These are phyloP conservation scores for Globisporangium lucens DNA, from an alignment of 352 stramenopile genomes.

Conservation along the genomic window DNA sequence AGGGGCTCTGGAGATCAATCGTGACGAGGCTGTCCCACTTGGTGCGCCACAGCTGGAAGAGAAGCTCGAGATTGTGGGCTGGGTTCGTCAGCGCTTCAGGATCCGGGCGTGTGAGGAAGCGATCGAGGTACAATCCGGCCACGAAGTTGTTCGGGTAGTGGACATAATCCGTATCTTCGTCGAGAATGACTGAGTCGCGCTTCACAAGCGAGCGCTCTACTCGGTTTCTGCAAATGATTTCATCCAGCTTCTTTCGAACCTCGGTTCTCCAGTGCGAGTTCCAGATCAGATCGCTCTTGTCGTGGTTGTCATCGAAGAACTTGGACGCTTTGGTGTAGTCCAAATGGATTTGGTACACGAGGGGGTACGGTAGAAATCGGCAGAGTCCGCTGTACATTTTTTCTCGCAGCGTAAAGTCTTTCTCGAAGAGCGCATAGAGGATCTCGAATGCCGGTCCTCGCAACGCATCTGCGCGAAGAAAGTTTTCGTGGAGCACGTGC, in stretches of 20 bases:
- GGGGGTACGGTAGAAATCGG: conserved; percentile 73
- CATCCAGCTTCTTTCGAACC: conserved; percentile 71
- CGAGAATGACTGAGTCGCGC: conserved; percentile 70
- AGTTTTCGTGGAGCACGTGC: conserved; percentile 80
- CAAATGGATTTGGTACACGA: conserved; percentile 83
- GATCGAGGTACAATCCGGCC: conserved; percentile 69
- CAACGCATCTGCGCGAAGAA: conserved; percentile 67
- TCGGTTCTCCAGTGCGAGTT: conserved; percentile 73
- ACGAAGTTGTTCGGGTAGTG: conserved; percentile 63
- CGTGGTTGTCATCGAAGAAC: conserved; percentile 84
- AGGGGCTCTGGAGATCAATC: conserved; percentile 59
- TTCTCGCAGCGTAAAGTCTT: conserved; percentile 62
- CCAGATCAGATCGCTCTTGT: conserved; percentile 84
- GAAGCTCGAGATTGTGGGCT: conserved; percentile 71
- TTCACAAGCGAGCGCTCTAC: conserved; percentile 70
- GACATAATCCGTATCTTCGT: conserved; percentile 65
- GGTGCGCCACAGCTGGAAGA: conserved; percentile 72
- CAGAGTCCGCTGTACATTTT: conserved; percentile 72
- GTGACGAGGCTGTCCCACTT: conserved; percentile 53
- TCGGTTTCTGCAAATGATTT: conserved; percentile 78
- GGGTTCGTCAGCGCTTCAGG: conserved; percentile 72
- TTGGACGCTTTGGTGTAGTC: conserved; percentile 64
- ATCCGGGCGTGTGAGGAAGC: conserved; percentile 67
- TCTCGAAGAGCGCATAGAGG: conserved; percentile 70
- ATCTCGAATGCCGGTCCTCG: conserved; percentile 81